Percentiles rank a stretch among this genome's conserved stretches.
Evolutionary conservation across 2,329 filamentous ascomycete genomes (phyloP).

Genomic region (Xylaria polymorpha): DNA sequence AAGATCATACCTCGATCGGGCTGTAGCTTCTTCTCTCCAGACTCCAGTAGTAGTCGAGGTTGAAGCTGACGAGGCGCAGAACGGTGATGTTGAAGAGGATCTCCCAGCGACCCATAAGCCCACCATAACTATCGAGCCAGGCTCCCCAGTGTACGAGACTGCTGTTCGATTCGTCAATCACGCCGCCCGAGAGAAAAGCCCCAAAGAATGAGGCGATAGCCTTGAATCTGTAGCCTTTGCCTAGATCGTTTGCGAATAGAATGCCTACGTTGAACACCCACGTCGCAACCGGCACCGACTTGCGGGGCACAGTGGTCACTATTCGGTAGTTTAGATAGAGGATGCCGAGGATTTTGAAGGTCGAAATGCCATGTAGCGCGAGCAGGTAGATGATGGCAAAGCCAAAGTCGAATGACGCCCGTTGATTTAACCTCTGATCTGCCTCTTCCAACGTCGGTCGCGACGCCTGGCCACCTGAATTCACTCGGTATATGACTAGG

Average conservation of each 20-base stretch:
- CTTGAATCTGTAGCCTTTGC: slow-evolving; percentile 78
- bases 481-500: slow-evolving; percentile 57
- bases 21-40: slow-evolving; percentile 71
- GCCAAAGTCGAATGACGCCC: slow-evolving; percentile 82
- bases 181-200: slow-evolving; percentile 48
- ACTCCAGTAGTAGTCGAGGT: slow-evolving; percentile 97
- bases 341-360: slow-evolving; percentile 83
- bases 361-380: slow-evolving; percentile 86
- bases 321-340: slow-evolving; percentile 85
- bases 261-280: slow-evolving; percentile 91
- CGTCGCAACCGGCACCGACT: slow-evolving; percentile 77
- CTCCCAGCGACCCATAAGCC: slow-evolving; percentile 91
- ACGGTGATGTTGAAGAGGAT: slow-evolving; percentile 98
- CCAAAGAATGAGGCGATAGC: slow-evolving; percentile 67
- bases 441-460: slow-evolving; percentile 57
- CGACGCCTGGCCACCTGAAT: slow-evolving; percentile 43
- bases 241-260: slow-evolving; percentile 91
- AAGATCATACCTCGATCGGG: slow-evolving; percentile 80
- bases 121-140: slow-evolving; percentile 82
- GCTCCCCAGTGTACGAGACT: slow-evolving; percentile 69
- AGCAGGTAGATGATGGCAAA: slow-evolving; percentile 85
- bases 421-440: slow-evolving; percentile 71
- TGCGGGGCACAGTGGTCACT: slow-evolving; percentile 75
- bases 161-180: slow-evolving; percentile 56
- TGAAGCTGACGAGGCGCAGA: slow-evolving; percentile 93